Evolutionary conservation across 768 basidiomycete species (phyloP).

Genomic region (Astraeus odoratus): DNA sequence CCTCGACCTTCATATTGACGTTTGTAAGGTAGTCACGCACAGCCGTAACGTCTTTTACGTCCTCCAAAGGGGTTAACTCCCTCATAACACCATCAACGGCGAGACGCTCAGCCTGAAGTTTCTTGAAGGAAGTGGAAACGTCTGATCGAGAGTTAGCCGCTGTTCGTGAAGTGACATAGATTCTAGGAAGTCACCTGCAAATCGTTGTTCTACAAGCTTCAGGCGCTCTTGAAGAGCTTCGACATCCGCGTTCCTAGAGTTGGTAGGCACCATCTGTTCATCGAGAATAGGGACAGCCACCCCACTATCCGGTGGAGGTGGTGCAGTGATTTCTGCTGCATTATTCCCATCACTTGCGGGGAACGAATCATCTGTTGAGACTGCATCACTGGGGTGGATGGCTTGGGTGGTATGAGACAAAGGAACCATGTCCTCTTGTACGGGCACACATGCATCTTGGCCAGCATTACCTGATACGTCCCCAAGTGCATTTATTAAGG

Average conservation of each 20-base stretch:
- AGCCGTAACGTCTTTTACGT: slow-evolving; percentile 54
- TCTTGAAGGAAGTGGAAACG: slow-evolving; percentile 71
- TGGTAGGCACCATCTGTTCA: neutral
- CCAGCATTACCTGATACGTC: neutral
- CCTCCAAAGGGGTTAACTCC: slow-evolving; percentile 66
- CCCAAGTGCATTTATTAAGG: too few species aligned
- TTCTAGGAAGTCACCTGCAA: slow-evolving; percentile 43
- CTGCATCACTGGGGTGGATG: neutral
- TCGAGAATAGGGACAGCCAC: neutral
- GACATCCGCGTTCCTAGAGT: slow-evolving; percentile 27
- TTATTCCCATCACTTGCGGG: neutral
- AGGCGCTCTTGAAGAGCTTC: slow-evolving; percentile 61
- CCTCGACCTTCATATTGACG: slow-evolving; percentile 62
- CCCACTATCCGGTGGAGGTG: neutral
- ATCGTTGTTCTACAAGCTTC: slow-evolving; percentile 69
- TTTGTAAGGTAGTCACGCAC: slow-evolving; percentile 70
- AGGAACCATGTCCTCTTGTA: neutral
- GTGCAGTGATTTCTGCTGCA: neutral
- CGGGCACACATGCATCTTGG: neutral
- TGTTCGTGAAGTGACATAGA: neutral
- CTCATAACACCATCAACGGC: slow-evolving; percentile 62
- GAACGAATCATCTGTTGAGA: neutral
- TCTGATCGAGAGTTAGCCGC: slow-evolving; percentile 37
- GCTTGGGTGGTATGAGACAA: neutral
- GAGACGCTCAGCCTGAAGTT: slow-evolving; percentile 63